These are phyloP conservation scores for Arachis hypogaea DNA, from an alignment of 306 rosid genomes.

Conservation along the genomic window DNA sequence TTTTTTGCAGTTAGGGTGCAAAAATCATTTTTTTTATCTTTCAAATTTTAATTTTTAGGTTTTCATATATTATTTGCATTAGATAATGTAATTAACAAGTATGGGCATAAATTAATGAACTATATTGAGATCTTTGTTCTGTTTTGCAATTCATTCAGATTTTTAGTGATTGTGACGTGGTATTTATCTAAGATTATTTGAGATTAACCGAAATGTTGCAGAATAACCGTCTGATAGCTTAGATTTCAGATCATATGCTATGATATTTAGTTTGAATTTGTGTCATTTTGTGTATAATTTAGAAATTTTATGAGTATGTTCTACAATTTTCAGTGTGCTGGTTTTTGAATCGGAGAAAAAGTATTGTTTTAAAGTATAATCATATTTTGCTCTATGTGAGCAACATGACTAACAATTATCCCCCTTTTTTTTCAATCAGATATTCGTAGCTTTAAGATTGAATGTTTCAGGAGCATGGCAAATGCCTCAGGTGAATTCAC, in stretches of 20 bases:
- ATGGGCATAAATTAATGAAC: too few relatives aligned
- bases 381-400: neutral
- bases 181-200: neutral
- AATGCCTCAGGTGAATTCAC: slow-evolving; percentile 92
- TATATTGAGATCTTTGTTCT: too few relatives aligned
- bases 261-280: neutral
- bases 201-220: slow-evolving; percentile 24
- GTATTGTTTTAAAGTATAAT: too few relatives aligned
- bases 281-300: neutral
- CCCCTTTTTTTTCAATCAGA: slow-evolving; percentile 44
- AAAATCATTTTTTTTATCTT: too few relatives aligned
- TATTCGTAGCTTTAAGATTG: slow-evolving; percentile 90
- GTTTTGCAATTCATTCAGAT: too few relatives aligned
- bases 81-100: too few relatives aligned
- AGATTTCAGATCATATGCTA: slow-evolving; percentile 16
- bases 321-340: neutral
- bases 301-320: neutral
- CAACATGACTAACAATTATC: slow-evolving; percentile 1
- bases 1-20: too few relatives aligned
- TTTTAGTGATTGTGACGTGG: neutral
- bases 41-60: too few relatives aligned
- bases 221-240: slow-evolving; percentile 2
- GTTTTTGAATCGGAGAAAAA: neutral
- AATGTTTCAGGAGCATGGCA: slow-evolving; percentile 99
- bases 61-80: too few relatives aligned